These are phyloP conservation scores for Hirsutella minnesotensis DNA, from an alignment of 2,329 filamentous ascomycete species.

Conservation along the genomic window DNA sequence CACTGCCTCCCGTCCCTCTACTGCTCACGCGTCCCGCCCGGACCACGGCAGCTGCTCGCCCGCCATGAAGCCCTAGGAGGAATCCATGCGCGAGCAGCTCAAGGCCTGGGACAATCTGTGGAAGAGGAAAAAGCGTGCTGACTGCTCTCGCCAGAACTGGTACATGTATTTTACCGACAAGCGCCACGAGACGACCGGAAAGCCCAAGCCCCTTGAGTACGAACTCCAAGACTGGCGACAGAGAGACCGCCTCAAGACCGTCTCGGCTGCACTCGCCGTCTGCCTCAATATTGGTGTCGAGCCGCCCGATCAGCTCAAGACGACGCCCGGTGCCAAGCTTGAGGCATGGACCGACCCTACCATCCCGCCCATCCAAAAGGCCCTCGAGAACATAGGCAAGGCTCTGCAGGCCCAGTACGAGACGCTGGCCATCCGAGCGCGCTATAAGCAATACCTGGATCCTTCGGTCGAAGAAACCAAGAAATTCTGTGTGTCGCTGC, in stretches of 20 bases:
- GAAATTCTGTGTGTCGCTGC: slow-evolving; percentile 83
- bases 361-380: slow-evolving; percentile 66
- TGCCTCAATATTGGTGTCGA: slow-evolving; percentile 97
- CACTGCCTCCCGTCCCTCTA: neutral
- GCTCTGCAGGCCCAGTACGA: slow-evolving; percentile 94
- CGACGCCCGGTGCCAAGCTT: slow-evolving; percentile 80
- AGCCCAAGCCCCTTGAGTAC: slow-evolving; percentile 57
- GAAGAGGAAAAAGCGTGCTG: slow-evolving; percentile 1
- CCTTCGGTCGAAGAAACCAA: slow-evolving; percentile 96
- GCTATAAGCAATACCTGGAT: slow-evolving; percentile 94
- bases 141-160: slow-evolving; percentile 55
- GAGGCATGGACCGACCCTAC: slow-evolving; percentile 97
- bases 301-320: slow-evolving; percentile 93
- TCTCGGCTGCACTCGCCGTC: slow-evolving; percentile 85
- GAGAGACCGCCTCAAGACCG: slow-evolving; percentile 90
- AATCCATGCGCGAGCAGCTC: slow-evolving; percentile 1
- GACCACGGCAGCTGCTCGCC: neutral
- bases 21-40: neutral
- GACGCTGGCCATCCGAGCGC: slow-evolving; percentile 84
- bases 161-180: slow-evolving; percentile 99
- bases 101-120: neutral
- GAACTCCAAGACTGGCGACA: slow-evolving; percentile 91
- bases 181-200: slow-evolving; percentile 86
- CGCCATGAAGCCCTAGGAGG: neutral
- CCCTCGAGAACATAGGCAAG: slow-evolving; percentile 90